phyloP scores from a whole-genome alignment of 176 grass and related monocot genomes.

The Saccharum spontaneum region DNA sequence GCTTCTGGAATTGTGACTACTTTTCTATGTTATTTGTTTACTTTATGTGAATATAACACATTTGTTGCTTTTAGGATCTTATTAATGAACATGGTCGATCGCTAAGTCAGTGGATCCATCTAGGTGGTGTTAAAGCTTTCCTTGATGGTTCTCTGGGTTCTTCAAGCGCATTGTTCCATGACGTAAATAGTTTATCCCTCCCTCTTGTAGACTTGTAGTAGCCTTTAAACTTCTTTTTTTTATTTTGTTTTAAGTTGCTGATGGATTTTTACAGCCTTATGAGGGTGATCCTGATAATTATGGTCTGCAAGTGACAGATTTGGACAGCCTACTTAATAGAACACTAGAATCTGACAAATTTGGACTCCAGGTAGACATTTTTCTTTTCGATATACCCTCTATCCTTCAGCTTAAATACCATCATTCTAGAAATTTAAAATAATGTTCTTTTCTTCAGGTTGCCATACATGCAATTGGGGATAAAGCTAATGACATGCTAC shows the following conservation, averaged over 20 bases:
- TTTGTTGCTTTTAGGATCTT: constrained; percentile 57
- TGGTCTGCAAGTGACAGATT: constrained; percentile 72
- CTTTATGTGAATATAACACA: constrained; percentile 16
- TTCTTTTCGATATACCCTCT: not conserved
- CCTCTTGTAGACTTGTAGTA: not conserved
- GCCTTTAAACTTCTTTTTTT: not conserved
- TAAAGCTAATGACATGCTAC: constrained; percentile 82
- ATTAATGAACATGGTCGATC: constrained; percentile 62
- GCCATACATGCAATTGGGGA: constrained; percentile 97
- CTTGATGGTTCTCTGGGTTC: constrained; percentile 92
- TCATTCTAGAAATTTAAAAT: constrained; percentile 12
- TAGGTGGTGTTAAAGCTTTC: constrained; percentile 98
- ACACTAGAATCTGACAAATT: constrained; percentile 76
- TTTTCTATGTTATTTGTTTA: constrained; percentile 19
- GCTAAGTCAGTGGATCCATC: constrained; percentile 83
- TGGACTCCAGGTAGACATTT: constrained; percentile 71
- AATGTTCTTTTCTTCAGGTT: constrained; percentile 48
- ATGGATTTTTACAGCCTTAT: constrained; percentile 59
- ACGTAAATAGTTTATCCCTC: constrained; percentile 42
- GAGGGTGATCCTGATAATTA: constrained; percentile 52
- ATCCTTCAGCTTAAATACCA: not conserved
- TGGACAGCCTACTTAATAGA: constrained; percentile 58
- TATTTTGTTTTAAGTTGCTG: not conserved
- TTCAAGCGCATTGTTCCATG: constrained; percentile 82
- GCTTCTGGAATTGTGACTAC: constrained; percentile 10